Evolutionary conservation across 2,329 filamentous ascomycete genomes (phyloP), one percentile per base, ranked within the genome.

Genomic region (Fusarium mexicanum): DNA sequence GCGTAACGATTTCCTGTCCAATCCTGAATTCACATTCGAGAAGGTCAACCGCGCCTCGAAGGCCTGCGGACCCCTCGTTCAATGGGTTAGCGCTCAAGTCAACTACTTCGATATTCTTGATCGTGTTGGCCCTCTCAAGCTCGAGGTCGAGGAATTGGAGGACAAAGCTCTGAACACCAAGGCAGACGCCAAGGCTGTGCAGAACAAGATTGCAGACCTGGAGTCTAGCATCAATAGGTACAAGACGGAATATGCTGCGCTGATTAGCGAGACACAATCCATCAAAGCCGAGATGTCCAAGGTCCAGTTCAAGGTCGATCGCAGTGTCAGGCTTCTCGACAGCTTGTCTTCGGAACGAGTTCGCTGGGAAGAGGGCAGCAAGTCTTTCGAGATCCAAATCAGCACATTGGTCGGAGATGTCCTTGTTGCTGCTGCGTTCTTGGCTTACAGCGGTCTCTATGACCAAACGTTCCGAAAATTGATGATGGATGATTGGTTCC

Each of bases 31-130:
- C 83, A 98, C 95, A 0, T 97, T 95, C 78, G 96, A 99, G 81
- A 94, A 94, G 82, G 96, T 98, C 82, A 97, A 98, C 83, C 94
- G 95, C 78, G 96, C 96, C 70, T 97, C 94, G 85, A 98, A 96
- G 85, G 96, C 96, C 53, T 99, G 96, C 83, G 97, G 96, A 79
- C 97, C 96, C 33, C 88, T 99, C 20, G 96, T 99, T 24, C 95
- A 98, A 81, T 99, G 96, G 96, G 96, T 98, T 7, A 90, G 94
- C 81, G 97, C 96, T 26, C 96, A 99, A 84, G 96, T 99, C 80
- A 95, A 94, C 79, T 99, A 98, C 83, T 98, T 96, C n/a, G 95
- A 96, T 75, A 99, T 99, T 77, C 86, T 99, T 72, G 95, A 98
- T 80, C 91, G 94, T 43, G 95, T 99, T 67, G 97, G 96, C 5